Evolutionary conservation across 2,329 filamentous ascomycete genomes (phyloP), one percentile per base, ranked within the genome.

Genomic region (Paraphoma chrysanthemicola): DNA sequence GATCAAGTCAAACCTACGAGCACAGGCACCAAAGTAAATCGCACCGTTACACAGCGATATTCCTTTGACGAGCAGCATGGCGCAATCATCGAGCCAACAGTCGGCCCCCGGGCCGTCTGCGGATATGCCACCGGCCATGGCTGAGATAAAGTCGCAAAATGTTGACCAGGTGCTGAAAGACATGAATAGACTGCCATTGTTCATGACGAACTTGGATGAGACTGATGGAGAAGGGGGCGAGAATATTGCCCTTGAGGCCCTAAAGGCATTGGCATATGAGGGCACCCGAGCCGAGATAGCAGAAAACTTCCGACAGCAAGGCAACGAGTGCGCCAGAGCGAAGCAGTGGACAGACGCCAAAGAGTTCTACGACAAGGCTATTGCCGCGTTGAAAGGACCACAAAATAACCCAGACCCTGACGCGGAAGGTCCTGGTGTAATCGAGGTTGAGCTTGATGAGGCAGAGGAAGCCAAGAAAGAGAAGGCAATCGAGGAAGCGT

Each of bases 211-310:
- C 65, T 83, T 97, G 33, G 91, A 86, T 56, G 84, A 86, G 56
- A 84, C 83, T 11, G 83, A 82, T 51, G 84, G 83, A 54, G 82
- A 83, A 59, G 82, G 83, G 54, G 83, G 91, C 67, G 90, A 96
- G 62, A 97, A 97, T 71, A 83, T 90, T 59, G 88, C 91, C 65
- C 82, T 97, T 0, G 93, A 96, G 68, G 96, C 95, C 0, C 83
- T 99, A 57, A 90, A 91, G 73, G 94, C 95, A 0, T 82, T 99
- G 39, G 92, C 92, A 30, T 97, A 97, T 74, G 95, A 99, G 80
- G 96, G 95, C 17, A 93, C 93, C 8, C 88, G 91, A 47, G 84
- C 88, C 9, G 94, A 98, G 75, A 89, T 96, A 59, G 90, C 88
- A 17, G 80, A 85, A 44, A 92, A 92, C 63, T 97, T 97, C 81